Conservation (phyloP, 2,329 filamentous ascomycete species). For the Rhynchosporium graminicola region DNA sequence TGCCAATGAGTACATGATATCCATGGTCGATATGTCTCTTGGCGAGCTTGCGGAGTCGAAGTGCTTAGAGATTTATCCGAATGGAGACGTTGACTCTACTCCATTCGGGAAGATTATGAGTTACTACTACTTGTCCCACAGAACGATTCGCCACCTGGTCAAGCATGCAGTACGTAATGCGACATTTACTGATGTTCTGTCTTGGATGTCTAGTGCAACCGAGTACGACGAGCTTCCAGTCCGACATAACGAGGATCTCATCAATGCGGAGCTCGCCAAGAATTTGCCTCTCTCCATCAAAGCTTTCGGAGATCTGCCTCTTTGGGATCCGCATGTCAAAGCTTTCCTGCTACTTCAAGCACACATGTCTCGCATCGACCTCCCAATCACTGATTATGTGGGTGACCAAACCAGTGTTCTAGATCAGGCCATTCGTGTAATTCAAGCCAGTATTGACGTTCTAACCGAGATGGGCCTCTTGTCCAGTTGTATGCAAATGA, state of each 20-base stretch:
- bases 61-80: constrained; percentile 80
- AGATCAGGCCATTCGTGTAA: constrained; percentile 94
- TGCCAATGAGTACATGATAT: constrained; percentile 93
- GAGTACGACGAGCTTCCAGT: constrained; percentile 98
- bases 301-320: constrained; percentile 64
- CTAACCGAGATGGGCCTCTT: constrained; percentile 85
- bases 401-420: constrained; percentile 88
- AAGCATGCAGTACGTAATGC: constrained; percentile 73
- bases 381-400: constrained; percentile 96
- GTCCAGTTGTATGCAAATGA: constrained; percentile 77
- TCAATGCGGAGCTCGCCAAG: constrained; percentile 86
- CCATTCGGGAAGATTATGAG: constrained; percentile 98
- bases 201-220: constrained; percentile 90
- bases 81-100: constrained; percentile 87
- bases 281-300: constrained; percentile 65
- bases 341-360: constrained; percentile 91
- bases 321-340: constrained; percentile 99
- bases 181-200: constrained; percentile 77
- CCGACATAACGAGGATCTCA: constrained; percentile 95
- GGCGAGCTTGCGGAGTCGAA: constrained; percentile 78
- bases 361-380: constrained; percentile 87
- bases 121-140: constrained; percentile 97
- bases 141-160: constrained; percentile 85
- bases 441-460: constrained; percentile 93
- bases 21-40: constrained; percentile 86